Evolutionary conservation across 1,284 basidiomycete genomes (phyloP).

Genomic region (Ceratorhiza oryzae-sativae): DNA sequence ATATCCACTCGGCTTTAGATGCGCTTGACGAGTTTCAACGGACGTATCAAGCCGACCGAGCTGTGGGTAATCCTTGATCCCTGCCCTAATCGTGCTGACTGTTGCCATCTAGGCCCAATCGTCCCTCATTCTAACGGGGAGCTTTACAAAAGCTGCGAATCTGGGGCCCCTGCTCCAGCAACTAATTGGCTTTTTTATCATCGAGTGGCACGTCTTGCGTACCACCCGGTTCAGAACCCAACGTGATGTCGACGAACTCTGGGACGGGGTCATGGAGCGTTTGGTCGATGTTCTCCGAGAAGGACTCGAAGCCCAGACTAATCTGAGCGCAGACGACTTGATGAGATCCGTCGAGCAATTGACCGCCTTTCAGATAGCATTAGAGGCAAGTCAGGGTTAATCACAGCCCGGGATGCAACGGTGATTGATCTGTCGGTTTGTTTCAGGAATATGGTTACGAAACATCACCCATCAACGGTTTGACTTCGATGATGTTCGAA

Average conservation of each 20-base stretch:
- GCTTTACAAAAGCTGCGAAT: slow-evolving; percentile 52
- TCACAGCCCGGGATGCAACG: slow-evolving; percentile 26
- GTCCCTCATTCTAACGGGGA: slow-evolving; percentile 84
- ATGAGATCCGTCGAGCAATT: slow-evolving; percentile 27
- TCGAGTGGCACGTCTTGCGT: slow-evolving; percentile 91
- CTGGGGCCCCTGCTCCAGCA: slow-evolving; percentile 77
- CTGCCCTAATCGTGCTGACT: slow-evolving; percentile 28
- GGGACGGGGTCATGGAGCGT: slow-evolving; percentile 87
- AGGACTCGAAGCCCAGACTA: slow-evolving; percentile 62
- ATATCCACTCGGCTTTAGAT: slow-evolving; percentile 93
- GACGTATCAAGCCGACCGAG: slow-evolving; percentile 95
- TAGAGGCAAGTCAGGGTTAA: slow-evolving; percentile 69
- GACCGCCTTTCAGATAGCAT: slow-evolving; percentile 50
- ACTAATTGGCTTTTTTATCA: slow-evolving; percentile 98
- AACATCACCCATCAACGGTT: slow-evolving; percentile 80
- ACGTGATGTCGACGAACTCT: slow-evolving; percentile 93
- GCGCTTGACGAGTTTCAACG: slow-evolving; percentile 87
- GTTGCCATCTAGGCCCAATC: slow-evolving; percentile 82
- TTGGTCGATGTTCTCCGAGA: slow-evolving; percentile 79
- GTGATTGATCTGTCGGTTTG: slow-evolving; percentile 12
- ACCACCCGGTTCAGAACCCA: slow-evolving; percentile 83
- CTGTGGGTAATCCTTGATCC: slow-evolving; percentile 58
- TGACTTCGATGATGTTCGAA: slow-evolving; percentile 89
- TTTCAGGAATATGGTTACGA: slow-evolving; percentile 86
- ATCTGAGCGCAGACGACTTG: slow-evolving; percentile 8